Base-by-base conservation (phyloP, 305 asterid genomes). In the Ruellia speciosa region DNA sequence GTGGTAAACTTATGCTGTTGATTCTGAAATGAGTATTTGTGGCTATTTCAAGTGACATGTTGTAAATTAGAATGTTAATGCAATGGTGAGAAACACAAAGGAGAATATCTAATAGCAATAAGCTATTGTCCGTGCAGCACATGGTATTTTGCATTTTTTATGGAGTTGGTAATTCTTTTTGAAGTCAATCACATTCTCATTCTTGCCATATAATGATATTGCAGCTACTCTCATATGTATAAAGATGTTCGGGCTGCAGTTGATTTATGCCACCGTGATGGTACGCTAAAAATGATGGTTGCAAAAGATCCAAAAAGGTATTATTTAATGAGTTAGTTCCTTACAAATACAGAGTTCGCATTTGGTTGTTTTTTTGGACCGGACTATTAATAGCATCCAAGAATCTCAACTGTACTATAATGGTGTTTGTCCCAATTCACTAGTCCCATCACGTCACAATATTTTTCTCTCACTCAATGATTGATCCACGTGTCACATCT, bases 191-290 rank as follows among this genome's bases (percentile, higher is more conserved):
- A 43, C 6, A n/a, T 11, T 43, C 16, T 43, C 16, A 43, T 43
- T 43, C 16, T n/a, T n/a, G 13, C 45, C 88, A 88, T 63, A 8
- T 39, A 7, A 7, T 39, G n/a, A 39, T 39, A 7, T 13, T 43
- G 16, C 16, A 43, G 49, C 49, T 43, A 43, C 49, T 72, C 89
- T 72, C 76, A 69, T 40, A 84, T 93, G 80, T 84, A 86, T 75
- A 88, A 83, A 75, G 99, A 93, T 72, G 95, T 84, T 58, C 85
- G 92, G 66, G 94, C 99, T 73, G 97, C 99, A 53, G 95, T 93
- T 59, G 95, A 86, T 72, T 69, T 86, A 76, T 93, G 99, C 77
- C 99, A 93, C 74, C 99, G 96, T 64, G 99, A 93, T 76, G 99
- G 99, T 66, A 93, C 99, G 66, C 67, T 93, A 66, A 93, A 93